Evolutionary conservation across 2,329 filamentous ascomycete genomes (phyloP), one percentile per base, ranked within the genome.

Genomic region (Nothophoma quercina): DNA sequence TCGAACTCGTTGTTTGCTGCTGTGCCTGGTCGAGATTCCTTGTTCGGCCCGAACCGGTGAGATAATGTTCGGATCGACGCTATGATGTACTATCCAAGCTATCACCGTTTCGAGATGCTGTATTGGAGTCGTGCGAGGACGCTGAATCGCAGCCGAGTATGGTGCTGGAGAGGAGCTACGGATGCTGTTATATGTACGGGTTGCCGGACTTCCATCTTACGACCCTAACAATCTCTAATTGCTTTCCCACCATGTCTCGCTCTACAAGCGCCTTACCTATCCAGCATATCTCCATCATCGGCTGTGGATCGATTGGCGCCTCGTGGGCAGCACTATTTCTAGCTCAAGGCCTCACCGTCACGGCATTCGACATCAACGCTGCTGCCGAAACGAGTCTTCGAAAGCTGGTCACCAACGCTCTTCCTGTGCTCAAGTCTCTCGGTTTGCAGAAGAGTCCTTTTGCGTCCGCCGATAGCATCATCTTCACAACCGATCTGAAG

Each of bases 261-360:
- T 44, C 41, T 15, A 35, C 49, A 1, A 42, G 12, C 21, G 23
- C 29, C 3, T 15, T 26, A 13, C 42, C 45, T 4, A 51, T 57
- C 7, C 45, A 50, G 18, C 43, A 54, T 6, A 59, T 72, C n/a
- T 63, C 62, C 36, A 63, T 77, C 4, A 69, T 77, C 33, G 75
- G 75, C 8, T 71, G 66, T 22, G 75, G 75, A 5, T 65, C 72
- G 12, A 78, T 78, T 15, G 75, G 75, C 13, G 71, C 75, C 15
- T 74, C 70, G 9, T 80, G 78, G 77, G 72, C 75, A 2, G 73
- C 72, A 8, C 63, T 78, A 0, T 77, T 77, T 41, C 65, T 77
- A 0, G 65, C 75, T 4, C 66, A 70, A 38, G 75, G 74, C 16
- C 55, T 74, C n/a, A 60, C 62, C 15, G 77, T 79, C n/a, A 62